Percentiles rank a stretch among this genome's conserved stretches.
phyloP scores from a whole-genome alignment of 2,329 filamentous ascomycete genomes.

The Epichloe hybrida region DNA sequence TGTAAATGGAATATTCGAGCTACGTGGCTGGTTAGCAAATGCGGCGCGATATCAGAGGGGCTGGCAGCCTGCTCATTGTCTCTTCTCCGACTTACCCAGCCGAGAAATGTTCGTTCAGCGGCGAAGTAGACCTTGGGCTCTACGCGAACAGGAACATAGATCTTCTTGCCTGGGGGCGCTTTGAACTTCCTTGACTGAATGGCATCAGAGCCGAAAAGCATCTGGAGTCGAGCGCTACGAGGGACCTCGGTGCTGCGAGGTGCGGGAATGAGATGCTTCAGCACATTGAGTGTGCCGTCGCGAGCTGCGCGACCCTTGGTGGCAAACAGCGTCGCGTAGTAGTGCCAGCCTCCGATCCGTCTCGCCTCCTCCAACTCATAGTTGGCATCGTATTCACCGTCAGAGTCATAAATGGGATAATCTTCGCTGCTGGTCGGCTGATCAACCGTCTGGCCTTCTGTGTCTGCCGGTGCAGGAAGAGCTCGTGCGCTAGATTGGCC shows the following conservation, averaged over 20 bases:
- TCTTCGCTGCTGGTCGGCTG: slow-evolving; percentile 49
- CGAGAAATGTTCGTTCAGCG: slow-evolving; percentile 87
- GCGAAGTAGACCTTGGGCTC: slow-evolving; percentile 98
- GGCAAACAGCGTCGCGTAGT: slow-evolving; percentile 48
- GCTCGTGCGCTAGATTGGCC: slow-evolving; percentile 27
- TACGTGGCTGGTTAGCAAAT: slow-evolving; percentile 19
- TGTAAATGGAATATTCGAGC: slow-evolving; percentile 93
- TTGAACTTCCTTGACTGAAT: slow-evolving; percentile 49
- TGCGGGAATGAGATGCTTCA: slow-evolving; percentile 40
- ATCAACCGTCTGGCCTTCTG: slow-evolving; percentile 70
- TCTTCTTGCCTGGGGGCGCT: slow-evolving; percentile 74
- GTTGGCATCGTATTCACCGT: slow-evolving; percentile 61
- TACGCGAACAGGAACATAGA: slow-evolving; percentile 88
- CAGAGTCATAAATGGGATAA: slow-evolving; percentile 80
- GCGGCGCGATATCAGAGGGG: background rate
- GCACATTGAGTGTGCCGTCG: slow-evolving; percentile 26
- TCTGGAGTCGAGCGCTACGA: slow-evolving; percentile 37
- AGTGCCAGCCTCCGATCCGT: slow-evolving; percentile 62
- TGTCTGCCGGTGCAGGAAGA: slow-evolving; percentile 40
- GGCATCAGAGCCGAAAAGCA: slow-evolving; percentile 41
- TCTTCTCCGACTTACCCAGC: slow-evolving; percentile 51
- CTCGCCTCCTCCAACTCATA: slow-evolving; percentile 68
- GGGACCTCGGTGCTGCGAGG: slow-evolving; percentile 44
- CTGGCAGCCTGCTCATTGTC: background rate
- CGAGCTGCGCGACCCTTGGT: slow-evolving; percentile 30